These are phyloP conservation scores for Gossypium australe DNA, from an alignment of 345 rosid species.

Conservation along the genomic window DNA sequence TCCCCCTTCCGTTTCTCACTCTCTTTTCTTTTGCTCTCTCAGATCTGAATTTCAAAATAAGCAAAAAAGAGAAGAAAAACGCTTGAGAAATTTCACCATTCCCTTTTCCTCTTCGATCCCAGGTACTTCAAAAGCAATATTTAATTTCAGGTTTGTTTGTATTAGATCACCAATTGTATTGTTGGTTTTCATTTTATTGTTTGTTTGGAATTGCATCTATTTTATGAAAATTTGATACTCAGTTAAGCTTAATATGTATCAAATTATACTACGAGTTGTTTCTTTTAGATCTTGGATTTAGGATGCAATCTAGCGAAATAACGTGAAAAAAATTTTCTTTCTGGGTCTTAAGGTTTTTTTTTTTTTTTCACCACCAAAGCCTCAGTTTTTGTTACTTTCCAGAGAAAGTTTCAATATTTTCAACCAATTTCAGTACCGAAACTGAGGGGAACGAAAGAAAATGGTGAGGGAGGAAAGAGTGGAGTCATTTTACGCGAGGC, in stretches of 20 bases:
- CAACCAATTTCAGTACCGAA: neutral
- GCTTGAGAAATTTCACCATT: neutral
- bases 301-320: neutral
- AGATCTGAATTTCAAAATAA: slow-evolving; percentile 5
- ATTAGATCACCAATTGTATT: neutral
- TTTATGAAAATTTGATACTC: neutral
- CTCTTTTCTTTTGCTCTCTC: slow-evolving; percentile 5
- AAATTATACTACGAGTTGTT: neutral
- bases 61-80: neutral
- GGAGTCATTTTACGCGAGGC: slow-evolving; percentile 65
- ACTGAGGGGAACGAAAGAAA: slow-evolving; percentile 2
- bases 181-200: neutral
- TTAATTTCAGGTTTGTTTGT: neutral
- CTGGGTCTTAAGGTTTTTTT: neutral
- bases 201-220: neutral
- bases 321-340: slow-evolving; percentile 5
- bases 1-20: neutral
- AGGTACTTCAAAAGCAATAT: slow-evolving; percentile 13
- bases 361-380: neutral
- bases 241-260: neutral
- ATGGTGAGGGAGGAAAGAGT: slow-evolving; percentile 84
- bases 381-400: neutral
- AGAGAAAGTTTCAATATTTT: neutral
- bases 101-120: slow-evolving; percentile 5
- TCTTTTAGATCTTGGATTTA: neutral